Base-by-base conservation (phyloP, 1,284 basidiomycete species). In the Fomitopsis schrenkii region DNA sequence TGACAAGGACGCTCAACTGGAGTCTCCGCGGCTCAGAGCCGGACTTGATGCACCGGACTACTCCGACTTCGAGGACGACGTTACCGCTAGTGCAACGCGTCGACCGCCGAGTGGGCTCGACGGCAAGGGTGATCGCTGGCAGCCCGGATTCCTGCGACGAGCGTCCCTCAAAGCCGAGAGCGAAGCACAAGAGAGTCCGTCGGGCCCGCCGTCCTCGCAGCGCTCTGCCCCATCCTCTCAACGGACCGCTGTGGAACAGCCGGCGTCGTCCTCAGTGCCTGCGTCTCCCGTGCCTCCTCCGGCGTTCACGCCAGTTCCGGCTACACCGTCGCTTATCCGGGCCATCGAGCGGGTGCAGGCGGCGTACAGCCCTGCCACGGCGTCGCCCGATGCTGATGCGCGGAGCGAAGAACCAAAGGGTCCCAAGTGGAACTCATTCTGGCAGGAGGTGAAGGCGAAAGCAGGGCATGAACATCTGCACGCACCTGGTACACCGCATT, bases 301-400 rank as follows among this genome's bases (percentile, higher is more conserved):
- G n/a, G 68, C 72, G 36, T 65, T 71, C 14, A 73, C 74, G 2
- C 71, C 83, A 1, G 80, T 87, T 0, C 83, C 85, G 2, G 80
- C 83, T 28, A 87, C 86, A 2, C 85, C 86, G 0, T 87, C 86
- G 1, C 75, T 87, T 22, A 81, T 87, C 60, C 78, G 79, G 50
- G 86, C 85, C 1, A 71, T 87, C 26, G 82, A 85, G 65, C 77
- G 85, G 41, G 77, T 88, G 57, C 76, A 75, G 59, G 78, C 80
- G 35, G 83, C 80, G 14, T 85, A 77, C 63, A 70, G 70, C 1
- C 33, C 64, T 19, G 19, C 46, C 28, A 42, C 61, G 30, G 35
- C 60, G 33, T 63, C 62, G 55, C 54, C 65, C 42, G 63, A 59
- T 60, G 9, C n/a, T 19, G 44, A 61, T 59, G 22, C 62, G 5